Evolutionary conservation across 2,329 filamentous ascomycete genomes (phyloP).

Genomic region (Neofusicoccum sp.): DNA sequence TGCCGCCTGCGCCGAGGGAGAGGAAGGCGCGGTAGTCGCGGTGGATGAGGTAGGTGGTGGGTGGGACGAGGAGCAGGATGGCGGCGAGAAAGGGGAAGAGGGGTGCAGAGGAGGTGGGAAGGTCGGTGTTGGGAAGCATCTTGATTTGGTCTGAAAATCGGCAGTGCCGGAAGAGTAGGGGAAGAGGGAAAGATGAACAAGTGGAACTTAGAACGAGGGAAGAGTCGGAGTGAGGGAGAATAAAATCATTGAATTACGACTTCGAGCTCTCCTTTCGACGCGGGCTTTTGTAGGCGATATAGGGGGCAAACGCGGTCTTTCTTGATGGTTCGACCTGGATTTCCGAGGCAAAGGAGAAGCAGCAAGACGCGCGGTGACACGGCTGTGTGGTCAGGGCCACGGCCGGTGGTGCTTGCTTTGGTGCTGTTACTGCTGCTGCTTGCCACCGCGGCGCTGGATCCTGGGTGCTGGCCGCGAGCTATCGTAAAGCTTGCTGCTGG

Average conservation of each 20-base stretch:
- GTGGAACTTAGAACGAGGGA: background rate
- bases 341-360: background rate
- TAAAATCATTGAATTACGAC: background rate
- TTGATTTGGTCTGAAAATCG: background rate
- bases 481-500: background rate
- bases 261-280: background rate
- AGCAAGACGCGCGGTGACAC: background rate
- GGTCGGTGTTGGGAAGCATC: background rate
- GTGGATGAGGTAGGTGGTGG: conserved; percentile 47
- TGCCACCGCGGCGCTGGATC: background rate
- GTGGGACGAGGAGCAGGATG: conserved; percentile 16
- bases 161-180: background rate
- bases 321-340: background rate
- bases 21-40: conserved; percentile 76
- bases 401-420: background rate
- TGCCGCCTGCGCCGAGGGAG: conserved; percentile 75
- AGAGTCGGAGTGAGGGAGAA: background rate
- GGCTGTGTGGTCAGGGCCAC: background rate
- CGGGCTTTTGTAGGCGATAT: background rate
- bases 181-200: background rate
- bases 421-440: background rate
- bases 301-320: background rate
- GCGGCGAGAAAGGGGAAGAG: conserved; percentile 25
- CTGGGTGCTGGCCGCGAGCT: too few relatives aligned
- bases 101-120: background rate